Conservation (phyloP, 352 stramenopile genomes). For the Pythium rhizo-oryzae region DNA sequence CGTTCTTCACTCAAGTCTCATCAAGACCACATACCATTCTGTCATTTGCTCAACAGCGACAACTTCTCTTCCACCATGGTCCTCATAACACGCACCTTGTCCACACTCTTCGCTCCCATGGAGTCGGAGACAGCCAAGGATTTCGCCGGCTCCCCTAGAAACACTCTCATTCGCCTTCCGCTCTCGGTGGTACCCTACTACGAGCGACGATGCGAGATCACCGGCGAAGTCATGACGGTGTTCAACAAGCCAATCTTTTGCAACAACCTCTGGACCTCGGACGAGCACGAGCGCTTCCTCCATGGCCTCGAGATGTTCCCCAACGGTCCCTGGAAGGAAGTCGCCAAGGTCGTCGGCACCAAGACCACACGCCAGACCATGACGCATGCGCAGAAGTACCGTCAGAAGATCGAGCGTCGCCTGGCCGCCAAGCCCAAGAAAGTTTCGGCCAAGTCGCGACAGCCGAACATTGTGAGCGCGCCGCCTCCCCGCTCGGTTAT, state of each 20-base stretch:
- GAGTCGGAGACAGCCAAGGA: too few relatives aligned
- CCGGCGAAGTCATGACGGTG: neutral
- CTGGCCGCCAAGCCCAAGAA: conserved; percentile 24
- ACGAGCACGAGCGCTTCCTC: conserved; percentile 64
- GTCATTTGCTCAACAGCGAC: too few relatives aligned
- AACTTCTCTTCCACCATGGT: too few relatives aligned
- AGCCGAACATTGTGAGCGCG: too few relatives aligned
- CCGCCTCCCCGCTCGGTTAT: too few relatives aligned
- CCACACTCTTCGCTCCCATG: too few relatives aligned
- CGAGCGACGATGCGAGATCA: conserved; percentile 3
- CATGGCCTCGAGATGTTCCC: conserved; percentile 62
- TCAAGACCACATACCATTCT: too few relatives aligned
- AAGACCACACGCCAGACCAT: conserved; percentile 85
- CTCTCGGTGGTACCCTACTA: conserved; percentile 4
- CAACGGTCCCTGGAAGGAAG: conserved; percentile 63
- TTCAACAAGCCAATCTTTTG: conserved; percentile 3
- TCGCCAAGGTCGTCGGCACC: conserved; percentile 66
- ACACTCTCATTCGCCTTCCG: conserved; percentile 17
- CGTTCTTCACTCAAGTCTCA: too few relatives aligned
- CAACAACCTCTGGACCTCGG: conserved; percentile 13
- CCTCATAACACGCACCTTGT: too few relatives aligned
- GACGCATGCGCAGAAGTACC: conserved; percentile 58
- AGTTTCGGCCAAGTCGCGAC: too few relatives aligned
- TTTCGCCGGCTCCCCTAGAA: too few relatives aligned
- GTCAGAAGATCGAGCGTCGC: conserved; percentile 60